Base-by-base conservation (phyloP, 108 stramenopile genomes). In the Skeletonema tropicum region DNA sequence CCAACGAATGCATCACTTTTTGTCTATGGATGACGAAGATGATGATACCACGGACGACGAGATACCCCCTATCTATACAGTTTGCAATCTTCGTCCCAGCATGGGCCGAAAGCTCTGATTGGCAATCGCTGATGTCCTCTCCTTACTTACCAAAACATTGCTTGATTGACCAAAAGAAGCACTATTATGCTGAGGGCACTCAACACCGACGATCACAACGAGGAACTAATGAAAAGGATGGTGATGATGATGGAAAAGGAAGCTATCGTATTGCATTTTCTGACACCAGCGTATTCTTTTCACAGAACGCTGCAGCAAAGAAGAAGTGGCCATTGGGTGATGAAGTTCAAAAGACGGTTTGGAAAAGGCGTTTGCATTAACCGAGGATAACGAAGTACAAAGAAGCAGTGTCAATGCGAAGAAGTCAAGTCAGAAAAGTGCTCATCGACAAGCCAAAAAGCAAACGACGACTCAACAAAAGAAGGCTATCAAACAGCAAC, bases 31-130 rank as follows among this genome's bases (percentile, higher is more conserved):
- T 25, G 15, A 25, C 12, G 61, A 1, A 3, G 35, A 68, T 21
- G 33, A n/a, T 5, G 42, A 17, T 19, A 42, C 9, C 23, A 64
- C n/a, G n/a, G n/a, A n/a, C n/a, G n/a, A n/a, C n/a, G n/a, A 64
- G 35, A 41, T 72, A n/a, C 46, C 64, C 3, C 92, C 90, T 9
- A n/a, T n/a, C n/a, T n/a, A 85, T 97, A 41, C 92, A 90, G 86
- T 96, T 97, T 70, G 79, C 92, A 9, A 88, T 97, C 15, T 88
- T 97, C 76, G 88, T 97, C 4, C 96, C 96, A 8, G 86, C 90
- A n/a, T 97, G 96, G 96, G 85, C 80, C 26, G 89, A 93, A 29
- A 88, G 90, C 35, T 30, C 66, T 19, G 89, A 88, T 14, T 97
- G 94, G 89, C 82, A 85, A 61, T 64, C 83, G n/a, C 68, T 94